Conservation (phyloP, 208 protist species). For the Leptomonas pyrrhocoris region DNA sequence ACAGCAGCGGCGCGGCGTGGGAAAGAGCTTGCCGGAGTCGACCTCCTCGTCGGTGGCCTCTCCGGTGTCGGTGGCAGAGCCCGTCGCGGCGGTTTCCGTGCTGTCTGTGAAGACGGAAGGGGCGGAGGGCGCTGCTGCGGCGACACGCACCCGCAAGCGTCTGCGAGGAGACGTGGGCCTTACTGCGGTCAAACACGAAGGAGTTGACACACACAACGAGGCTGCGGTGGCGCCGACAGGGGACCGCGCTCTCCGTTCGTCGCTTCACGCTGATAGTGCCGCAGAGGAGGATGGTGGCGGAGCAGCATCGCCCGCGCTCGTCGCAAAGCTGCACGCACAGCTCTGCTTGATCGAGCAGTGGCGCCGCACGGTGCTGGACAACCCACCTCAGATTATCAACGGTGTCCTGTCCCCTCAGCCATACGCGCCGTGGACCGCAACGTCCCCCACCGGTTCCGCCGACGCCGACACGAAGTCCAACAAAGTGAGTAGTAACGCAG, state of each 20-base stretch:
- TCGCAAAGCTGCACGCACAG: constrained; percentile 15
- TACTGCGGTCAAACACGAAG: neutral
- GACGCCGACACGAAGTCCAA: neutral
- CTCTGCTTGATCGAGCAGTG: constrained; percentile 32
- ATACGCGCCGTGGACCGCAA: constrained; percentile 7
- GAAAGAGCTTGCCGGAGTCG: neutral
- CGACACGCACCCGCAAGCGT: neutral
- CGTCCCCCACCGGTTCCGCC: neutral
- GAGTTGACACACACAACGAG: neutral
- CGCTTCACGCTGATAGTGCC: neutral
- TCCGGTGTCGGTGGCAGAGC: neutral
- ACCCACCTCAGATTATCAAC: constrained; percentile 20
- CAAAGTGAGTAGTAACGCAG: neutral
- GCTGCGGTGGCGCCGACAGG: no score
- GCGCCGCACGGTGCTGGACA: constrained; percentile 22
- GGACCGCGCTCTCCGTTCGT: no score
- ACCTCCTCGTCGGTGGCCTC: neutral
- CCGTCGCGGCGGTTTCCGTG: neutral
- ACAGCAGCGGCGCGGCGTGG: neutral
- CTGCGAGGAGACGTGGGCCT: neutral
- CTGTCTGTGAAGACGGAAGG: neutral
- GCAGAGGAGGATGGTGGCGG: neutral
- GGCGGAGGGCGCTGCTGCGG: neutral
- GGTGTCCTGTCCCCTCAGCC: constrained; percentile 16
- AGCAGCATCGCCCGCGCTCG: neutral